Evolutionary conservation across 2,329 filamentous ascomycete species (phyloP), one percentile per base, ranked within the genome.

Genomic region (Ophioceras dolichostomum): DNA sequence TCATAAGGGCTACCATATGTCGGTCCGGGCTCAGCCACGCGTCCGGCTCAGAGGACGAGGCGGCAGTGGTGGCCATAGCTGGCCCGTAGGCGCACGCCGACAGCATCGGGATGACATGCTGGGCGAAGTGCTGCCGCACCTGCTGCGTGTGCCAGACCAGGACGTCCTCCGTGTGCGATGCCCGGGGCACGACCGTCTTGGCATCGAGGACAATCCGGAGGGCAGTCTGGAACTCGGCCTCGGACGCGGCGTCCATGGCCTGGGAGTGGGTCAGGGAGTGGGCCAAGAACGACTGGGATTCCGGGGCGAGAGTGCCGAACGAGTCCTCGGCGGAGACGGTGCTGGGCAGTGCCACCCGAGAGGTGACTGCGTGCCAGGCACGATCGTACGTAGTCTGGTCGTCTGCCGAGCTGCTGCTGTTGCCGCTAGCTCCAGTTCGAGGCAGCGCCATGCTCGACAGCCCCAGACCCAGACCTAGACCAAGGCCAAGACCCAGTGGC

Each of bases 291-390:
- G 21, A 21, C 44, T 61, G 56, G 7, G 55, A 56, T 45, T 61
- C 61, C 13, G 65, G 56, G 27, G 58, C 51, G 34, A 69, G 50
- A 17, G 62, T 55, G 21, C 68, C 70, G 47, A 72, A 72, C 18
- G 67, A 69, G 47, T 73, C 69, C 48, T 73, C 67, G 7, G 59
- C 62, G 2, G 70, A 59, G 31, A 71, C 68, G 9, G 69, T 70
- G n/a, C 64, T 54, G 8, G 73, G 70, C 17, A 80, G 60, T 33
- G 65, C 63, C 32, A 80, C 69, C 24, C 61, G 61, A 21, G 69
- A 63, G 13, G 74, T 79, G 42, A 79, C 73, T 20, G 62, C 57
- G 49, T 76, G 70, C 76, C 76, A 80, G 40, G 75, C 72, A 43
- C 68, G 60, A 49, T 79, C 73, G 64, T 68, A 77, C 43, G 62